Base-by-base conservation (phyloP, 345 rosid species). In the Populus nigra region DNA sequence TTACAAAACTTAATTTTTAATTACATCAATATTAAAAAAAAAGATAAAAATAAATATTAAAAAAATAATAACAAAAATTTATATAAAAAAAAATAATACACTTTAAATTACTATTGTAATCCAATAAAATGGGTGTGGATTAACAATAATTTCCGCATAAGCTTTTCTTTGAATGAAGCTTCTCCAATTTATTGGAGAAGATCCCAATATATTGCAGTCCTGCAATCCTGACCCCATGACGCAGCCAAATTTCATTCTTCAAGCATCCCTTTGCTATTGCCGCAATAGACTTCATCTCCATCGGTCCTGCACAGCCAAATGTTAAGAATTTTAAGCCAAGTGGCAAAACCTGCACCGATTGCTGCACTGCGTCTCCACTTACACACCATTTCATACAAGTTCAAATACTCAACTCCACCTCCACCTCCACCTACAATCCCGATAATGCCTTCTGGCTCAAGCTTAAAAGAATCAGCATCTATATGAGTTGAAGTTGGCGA, bases 231-330 rank as follows among this genome's bases (percentile, higher is more conserved):
- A 90, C 86, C 66, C 81, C 90, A 45, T 87, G 91, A 80, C 98
- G 90, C 70, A 87, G 94, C 89, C 84, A 91, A 71, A 81, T 90
- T 89, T 93, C 94, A 90, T 76, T 90, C 98, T 82, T 87, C 68
- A 25, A 93, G 93, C 94, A 91, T 20, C 97, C 94, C 75, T 79
- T 86, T 25, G 92, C 89, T 77, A 95, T 90, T n/a, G 94, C 91
- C 25, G 25, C 41, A 43, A 92, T 85, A 33, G 92, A 85, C 25
- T 89, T 39, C 89, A 69, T 93, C 89, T n/a, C 86, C 91, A 76
- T 88, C 79, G 2, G 79, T 82, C 77, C 89, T 89, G 85, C 96
- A 91, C 86, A 86, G 81, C 72, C 89, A 80, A 8, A 91, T 78
- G 86, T 86, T 91, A 63, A 91, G 90, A 71, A 89, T 81, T 75